Base-by-base conservation (phyloP, 106 monocot species). In the Platanthera zijinensis region DNA sequence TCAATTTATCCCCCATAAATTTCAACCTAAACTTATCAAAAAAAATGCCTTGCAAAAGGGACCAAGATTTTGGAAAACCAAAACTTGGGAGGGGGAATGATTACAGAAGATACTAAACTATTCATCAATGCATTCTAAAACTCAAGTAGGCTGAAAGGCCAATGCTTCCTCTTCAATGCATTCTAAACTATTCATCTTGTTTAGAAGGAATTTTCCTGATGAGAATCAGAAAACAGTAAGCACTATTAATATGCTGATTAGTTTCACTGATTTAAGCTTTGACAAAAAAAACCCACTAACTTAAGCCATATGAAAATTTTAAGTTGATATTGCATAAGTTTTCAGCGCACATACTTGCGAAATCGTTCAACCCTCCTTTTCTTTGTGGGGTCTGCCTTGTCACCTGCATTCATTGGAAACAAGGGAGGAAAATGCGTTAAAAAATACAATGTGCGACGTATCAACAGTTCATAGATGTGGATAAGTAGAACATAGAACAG, bases 361-460 rank as follows among this genome's bases (percentile, higher is more conserved):
- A 87, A 90, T 10, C 90, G 90, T 71, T 90, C 86, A 32, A 90
- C 90, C 72, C 90, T 86, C 48, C 90, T 80, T 80, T 90, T 90
- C 76, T 90, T 90, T 62, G 90, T 90, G 1, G 86, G 84, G 76
- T 90, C 90, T 32, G 84, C 80, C 67, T 68, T 90, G 71, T 87
- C 86, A 30, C 57, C 90, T 89, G 83, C 82, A 83, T 48, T 63
- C 22, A 13, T 39, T 67, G 11, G 13, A 62, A 72, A 53, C 79
- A 79, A 84, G 72, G 11, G 5, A 66, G 53, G 11, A 69, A 46
- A 71, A 10, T 69, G 30, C 9, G 21, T 49, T 50, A 53, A 45
- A 39, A 66, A 7, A 77, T 25, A 70, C 70, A 70, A 70, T 45
- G 46, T 9, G 46, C 13, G 17, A 69, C 1, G 11, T 6, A 70